Evolutionary conservation across 768 basidiomycete species (phyloP).

Genomic region (Boletus huronensis): DNA sequence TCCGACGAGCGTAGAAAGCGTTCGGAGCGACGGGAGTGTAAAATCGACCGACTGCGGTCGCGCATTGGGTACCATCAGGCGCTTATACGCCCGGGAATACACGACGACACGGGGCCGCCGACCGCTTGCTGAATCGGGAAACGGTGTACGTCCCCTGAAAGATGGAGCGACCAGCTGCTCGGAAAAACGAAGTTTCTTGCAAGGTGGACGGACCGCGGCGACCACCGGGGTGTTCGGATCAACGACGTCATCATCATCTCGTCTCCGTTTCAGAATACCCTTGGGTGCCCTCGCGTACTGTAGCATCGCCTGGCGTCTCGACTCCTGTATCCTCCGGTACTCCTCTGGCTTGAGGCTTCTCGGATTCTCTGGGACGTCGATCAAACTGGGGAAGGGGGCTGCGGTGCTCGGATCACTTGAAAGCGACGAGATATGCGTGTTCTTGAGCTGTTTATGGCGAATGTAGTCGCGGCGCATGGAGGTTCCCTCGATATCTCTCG

Average conservation of each 20-base stretch:
- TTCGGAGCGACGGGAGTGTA: conserved; percentile 32
- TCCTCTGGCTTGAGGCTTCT: conserved; percentile 23
- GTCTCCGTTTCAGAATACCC: conserved; percentile 29
- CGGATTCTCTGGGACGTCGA: conserved; percentile 17
- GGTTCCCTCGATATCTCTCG: conserved; percentile 24
- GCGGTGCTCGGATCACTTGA: conserved; percentile 9
- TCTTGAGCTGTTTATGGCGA: conserved; percentile 28
- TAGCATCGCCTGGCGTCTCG: conserved; percentile 28
- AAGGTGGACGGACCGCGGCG: neutral
- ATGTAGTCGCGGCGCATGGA: conserved; percentile 27
- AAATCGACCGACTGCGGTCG: conserved; percentile 28
- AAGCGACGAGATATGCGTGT: conserved; percentile 27
- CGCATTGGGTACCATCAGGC: neutral
- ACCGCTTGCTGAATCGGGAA: conserved; percentile 8
- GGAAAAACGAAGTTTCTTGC: conserved; percentile 27
- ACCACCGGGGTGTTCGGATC: conserved; percentile 2
- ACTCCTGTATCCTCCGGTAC: conserved; percentile 23
- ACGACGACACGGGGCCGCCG: conserved; percentile 17
- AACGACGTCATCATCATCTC: conserved; percentile 19
- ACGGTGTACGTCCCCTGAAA: conserved; percentile 12
- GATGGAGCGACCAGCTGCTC: conserved; percentile 1
- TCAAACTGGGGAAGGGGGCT: conserved; percentile 13
- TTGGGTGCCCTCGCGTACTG: conserved; percentile 22
- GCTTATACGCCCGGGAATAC: conserved; percentile 15
- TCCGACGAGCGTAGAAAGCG: conserved; percentile 31